Evolutionary conservation across 768 basidiomycete species (phyloP), one percentile per base, ranked within the genome.

Genomic region (Boletus reticuloceps): DNA sequence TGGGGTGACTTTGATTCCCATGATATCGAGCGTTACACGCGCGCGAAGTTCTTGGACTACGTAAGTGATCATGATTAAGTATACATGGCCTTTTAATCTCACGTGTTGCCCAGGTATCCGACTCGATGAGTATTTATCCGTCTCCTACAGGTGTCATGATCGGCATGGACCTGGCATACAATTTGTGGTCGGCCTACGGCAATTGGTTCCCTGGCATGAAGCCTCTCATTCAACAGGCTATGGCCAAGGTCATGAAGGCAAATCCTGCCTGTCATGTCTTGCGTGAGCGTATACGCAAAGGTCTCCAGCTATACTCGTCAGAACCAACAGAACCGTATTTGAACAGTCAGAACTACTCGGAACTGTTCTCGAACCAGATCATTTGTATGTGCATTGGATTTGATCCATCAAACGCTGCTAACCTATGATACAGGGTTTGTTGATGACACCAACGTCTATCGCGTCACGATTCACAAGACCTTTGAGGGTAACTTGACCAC

Each of bases 191-290:
- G 31, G 96, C 92, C 1, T 99, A 96, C 64, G 97, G 97, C 58
- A 96, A 96, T 70, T 98, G 92, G 93, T 97, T 98, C 88, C 97
- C 97, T 14, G 96, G 97, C 44, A 84, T 98, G 82, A 98, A 98
- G 74, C 95, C 95, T 6, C 81, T 99, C 57, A 88, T 99, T 55
- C 96, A 97, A 71, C 95, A 97, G 74, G 97, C 96, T 6, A 97
- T 99, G 94, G 94, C 91, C 13, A 99, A 98, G 81, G 90, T 99
- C 71, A 96, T 98, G 94, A 99, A 99, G 74, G 97, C 97, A 50
- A 98, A 99, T 66, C 97, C 97, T 25, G 97, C 97, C 14, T 87
- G 89, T 51, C 97, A 98, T 69, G 97, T 99, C 40, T 77, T 99
- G 53, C 91, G 97, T 51, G 97, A 99, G 75, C 97, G 97, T 75